phyloP scores from a whole-genome alignment of 176 grass and related monocot species.

The Cenchrus fungigraminus region DNA sequence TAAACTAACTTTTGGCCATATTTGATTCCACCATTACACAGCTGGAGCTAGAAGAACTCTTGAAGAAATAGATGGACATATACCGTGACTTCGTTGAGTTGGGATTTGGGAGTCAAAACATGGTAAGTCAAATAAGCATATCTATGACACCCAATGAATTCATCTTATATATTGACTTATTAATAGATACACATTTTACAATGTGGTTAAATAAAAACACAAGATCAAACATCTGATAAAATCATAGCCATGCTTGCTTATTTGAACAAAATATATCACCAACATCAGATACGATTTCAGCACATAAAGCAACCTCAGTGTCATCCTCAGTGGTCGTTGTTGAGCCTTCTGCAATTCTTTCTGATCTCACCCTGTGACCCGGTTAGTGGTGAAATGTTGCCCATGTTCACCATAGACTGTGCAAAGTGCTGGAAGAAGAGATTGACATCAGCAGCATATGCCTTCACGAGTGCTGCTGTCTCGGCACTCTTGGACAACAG shows the following conservation, averaged over 20 bases:
- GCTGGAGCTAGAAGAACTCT: not conserved
- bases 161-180: constrained; percentile 42
- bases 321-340: constrained; percentile 46
- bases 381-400: constrained; percentile 74
- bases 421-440: constrained; percentile 92
- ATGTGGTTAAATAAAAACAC: constrained; percentile 39
- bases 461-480: constrained; percentile 69
- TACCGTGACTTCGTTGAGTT: constrained; percentile 3
- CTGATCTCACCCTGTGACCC: constrained; percentile 74
- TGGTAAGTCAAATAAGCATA: constrained; percentile 36
- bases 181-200: constrained; percentile 29
- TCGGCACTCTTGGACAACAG: constrained; percentile 64
- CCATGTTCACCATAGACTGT: constrained; percentile 91
- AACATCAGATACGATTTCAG: constrained; percentile 35
- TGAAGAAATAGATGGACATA: constrained; percentile 17
- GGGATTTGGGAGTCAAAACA: constrained; percentile 17
- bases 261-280: constrained; percentile 47
- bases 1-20: not conserved
- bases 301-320: constrained; percentile 14
- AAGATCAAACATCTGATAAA: constrained; percentile 20
- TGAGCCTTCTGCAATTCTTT: constrained; percentile 88
- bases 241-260: constrained; percentile 46
- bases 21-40: constrained; percentile 2
- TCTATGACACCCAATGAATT: constrained; percentile 37
- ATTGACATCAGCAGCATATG: constrained; percentile 63